These are phyloP conservation scores for Cryptosporidium ryanae DNA, from an alignment of 169 alveolate genomes.

Conservation along the genomic window DNA sequence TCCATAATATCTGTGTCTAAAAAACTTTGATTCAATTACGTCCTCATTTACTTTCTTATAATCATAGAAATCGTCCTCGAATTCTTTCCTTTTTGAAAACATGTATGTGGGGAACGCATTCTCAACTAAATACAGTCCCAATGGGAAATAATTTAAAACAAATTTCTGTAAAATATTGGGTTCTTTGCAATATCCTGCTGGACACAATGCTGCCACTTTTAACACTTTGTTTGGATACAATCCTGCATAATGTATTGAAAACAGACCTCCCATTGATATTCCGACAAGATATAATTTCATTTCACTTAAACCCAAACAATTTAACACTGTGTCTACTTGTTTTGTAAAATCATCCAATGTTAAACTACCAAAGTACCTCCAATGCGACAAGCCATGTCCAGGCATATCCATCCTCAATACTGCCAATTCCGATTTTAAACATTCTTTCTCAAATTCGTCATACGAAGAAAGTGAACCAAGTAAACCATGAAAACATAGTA, in stretches of 20 bases:
- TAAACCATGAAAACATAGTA: slow-evolving; percentile 60
- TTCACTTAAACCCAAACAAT: slow-evolving; percentile 20
- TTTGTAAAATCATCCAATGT: slow-evolving; percentile 33
- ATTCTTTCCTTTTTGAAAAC: slow-evolving; percentile 1
- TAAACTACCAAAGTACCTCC: slow-evolving; percentile 60
- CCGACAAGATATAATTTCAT: slow-evolving; percentile 33
- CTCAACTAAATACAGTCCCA: not conserved
- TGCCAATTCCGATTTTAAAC: slow-evolving; percentile 25
- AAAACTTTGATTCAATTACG: slow-evolving; percentile 11
- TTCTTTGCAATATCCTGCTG: slow-evolving; percentile 53
- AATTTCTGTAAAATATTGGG: slow-evolving; percentile 15
- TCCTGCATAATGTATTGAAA: slow-evolving; percentile 37
- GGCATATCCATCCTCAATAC: slow-evolving; percentile 69
- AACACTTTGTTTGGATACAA: slow-evolving; percentile 37
- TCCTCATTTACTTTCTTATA: slow-evolving; percentile 28
- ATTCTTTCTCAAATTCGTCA: slow-evolving; percentile 8
- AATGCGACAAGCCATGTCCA: slow-evolving; percentile 68
- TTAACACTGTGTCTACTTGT: slow-evolving; percentile 44
- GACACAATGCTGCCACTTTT: slow-evolving; percentile 60
- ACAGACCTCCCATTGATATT: slow-evolving; percentile 58
- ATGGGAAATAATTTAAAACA: slow-evolving; percentile 10
- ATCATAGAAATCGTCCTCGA: slow-evolving; percentile 25
- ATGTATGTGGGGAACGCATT: slow-evolving; percentile 25
- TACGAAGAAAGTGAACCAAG: slow-evolving; percentile 28
- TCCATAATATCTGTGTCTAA: slow-evolving; percentile 52